These are phyloP conservation scores for Blepharisma stoltei DNA, from an alignment of 73 alveolate genomes.

Conservation along the genomic window DNA sequence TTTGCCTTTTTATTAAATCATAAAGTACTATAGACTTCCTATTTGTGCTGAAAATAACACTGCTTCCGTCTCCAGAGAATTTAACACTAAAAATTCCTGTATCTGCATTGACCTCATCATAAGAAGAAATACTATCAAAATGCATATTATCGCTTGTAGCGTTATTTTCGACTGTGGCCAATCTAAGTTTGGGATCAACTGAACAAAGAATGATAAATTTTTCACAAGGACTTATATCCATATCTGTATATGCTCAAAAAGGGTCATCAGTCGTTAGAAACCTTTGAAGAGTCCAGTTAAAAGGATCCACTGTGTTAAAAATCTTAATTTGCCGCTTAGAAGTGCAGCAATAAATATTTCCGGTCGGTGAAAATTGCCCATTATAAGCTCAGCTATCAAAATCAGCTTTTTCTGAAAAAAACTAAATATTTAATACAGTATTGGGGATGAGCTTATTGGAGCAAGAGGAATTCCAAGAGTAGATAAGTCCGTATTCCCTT, in stretches of 20 bases:
- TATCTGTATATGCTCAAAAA: not conserved
- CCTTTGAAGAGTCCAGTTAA: not conserved
- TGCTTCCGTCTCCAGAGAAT: conserved; percentile 67
- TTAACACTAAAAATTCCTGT: conserved; percentile 54
- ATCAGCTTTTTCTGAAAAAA: not conserved
- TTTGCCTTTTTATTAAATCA: conserved; percentile 42
- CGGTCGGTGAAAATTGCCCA: not conserved
- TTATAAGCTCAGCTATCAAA: conserved; percentile 9
- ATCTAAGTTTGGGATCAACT: too few relatives aligned
- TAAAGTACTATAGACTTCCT: conserved; percentile 45
- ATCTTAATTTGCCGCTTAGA: conserved; percentile 12
- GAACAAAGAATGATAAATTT: not conserved
- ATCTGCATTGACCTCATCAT: conserved; percentile 7
- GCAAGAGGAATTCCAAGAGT: too few relatives aligned
- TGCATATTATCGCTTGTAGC: too few relatives aligned
- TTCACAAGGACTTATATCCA: conserved; percentile 8
- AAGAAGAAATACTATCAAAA: not conserved
- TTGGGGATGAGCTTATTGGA: too few relatives aligned
- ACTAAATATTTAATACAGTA: too few relatives aligned
- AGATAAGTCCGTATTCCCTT: too few relatives aligned
- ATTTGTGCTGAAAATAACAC: conserved; percentile 57
- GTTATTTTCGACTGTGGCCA: too few relatives aligned
- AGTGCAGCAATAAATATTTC: not conserved
- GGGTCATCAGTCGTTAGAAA: not conserved
- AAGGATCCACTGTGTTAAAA: not conserved